phyloP scores from a whole-genome alignment of 768 basidiomycete genomes.

The Auricularia sp. region DNA sequence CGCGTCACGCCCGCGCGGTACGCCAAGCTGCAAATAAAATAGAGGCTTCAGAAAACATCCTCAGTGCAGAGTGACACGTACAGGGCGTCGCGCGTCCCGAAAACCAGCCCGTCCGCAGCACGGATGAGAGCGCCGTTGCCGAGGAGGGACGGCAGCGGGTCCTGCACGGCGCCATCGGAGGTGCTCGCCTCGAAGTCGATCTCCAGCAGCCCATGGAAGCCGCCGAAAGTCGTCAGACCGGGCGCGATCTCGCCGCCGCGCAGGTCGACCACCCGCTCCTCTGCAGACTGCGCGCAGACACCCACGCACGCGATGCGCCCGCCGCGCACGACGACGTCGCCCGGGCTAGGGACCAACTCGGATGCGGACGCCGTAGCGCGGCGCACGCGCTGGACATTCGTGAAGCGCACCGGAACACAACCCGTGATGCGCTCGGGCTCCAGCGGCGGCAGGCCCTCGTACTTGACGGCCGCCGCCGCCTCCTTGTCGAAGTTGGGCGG shows the following conservation, averaged over 20 bases:
- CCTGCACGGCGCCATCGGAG: conserved; percentile 51
- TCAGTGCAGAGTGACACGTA: conserved; percentile 22
- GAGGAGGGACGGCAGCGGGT: conserved; percentile 38
- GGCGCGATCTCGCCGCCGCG: conserved; percentile 55
- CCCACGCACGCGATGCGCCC: conserved; percentile 24
- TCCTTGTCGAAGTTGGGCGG: conserved; percentile 68
- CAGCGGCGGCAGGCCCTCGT: conserved; percentile 71
- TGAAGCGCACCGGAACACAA: conserved; percentile 36
- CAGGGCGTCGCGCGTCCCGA: conserved; percentile 41
- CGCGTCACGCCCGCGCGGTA: conserved; percentile 66
- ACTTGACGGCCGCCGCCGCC: conserved; percentile 44
- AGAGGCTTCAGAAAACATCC: neutral
- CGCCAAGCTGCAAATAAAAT: conserved; percentile 39
- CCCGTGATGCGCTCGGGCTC: conserved; percentile 26
- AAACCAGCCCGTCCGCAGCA: conserved; percentile 54
- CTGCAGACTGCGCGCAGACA: neutral
- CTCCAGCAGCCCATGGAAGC: conserved; percentile 56
- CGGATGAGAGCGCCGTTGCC: conserved; percentile 33
- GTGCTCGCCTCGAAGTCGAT: conserved; percentile 62
- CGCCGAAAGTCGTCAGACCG: conserved; percentile 56
- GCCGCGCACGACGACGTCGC: conserved; percentile 17
- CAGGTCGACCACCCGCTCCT: conserved; percentile 45
- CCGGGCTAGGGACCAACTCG: neutral
- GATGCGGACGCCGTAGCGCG: neutral
- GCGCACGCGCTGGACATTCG: conserved; percentile 48